phyloP scores from a whole-genome alignment of 2,329 filamentous ascomycete species.

The Pseudogymnoascus sp. region DNA sequence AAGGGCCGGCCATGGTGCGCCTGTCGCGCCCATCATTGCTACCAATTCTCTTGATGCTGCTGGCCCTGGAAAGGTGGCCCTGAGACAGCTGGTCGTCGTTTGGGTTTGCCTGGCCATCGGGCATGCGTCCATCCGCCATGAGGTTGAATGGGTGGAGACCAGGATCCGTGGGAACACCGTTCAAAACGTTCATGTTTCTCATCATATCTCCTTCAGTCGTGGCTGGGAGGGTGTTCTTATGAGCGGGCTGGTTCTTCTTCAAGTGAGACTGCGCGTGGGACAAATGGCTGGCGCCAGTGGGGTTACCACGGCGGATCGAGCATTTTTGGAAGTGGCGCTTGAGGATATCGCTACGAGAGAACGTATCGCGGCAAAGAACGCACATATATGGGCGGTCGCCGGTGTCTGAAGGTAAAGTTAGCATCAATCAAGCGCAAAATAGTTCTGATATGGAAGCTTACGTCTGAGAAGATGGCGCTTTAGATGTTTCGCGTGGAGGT shows the following conservation, averaged over 20 bases:
- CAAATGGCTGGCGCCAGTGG: slow-evolving; percentile 87
- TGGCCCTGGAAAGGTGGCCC: slow-evolving; percentile 53
- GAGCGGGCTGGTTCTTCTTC: slow-evolving; percentile 61
- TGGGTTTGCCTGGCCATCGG: slow-evolving; percentile 31
- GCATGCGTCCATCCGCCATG: slow-evolving; percentile 34
- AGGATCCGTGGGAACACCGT: slow-evolving; percentile 48
- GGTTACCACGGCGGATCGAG: slow-evolving; percentile 90
- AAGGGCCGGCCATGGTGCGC: slow-evolving; percentile 46
- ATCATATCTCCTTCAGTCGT: slow-evolving; percentile 45
- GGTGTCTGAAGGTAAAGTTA: slow-evolving; percentile 56
- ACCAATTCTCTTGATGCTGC: slow-evolving; percentile 51
- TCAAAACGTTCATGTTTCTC: slow-evolving; percentile 53
- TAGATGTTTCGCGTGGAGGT: slow-evolving; percentile 92
- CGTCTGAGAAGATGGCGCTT: slow-evolving; percentile 93
- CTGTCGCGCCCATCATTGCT: slow-evolving; percentile 49
- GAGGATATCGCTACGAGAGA: slow-evolving; percentile 93
- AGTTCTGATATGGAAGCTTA: slow-evolving; percentile 47
- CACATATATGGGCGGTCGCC: slow-evolving; percentile 98
- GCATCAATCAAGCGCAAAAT: slow-evolving; percentile 20
- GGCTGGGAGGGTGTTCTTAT: slow-evolving; percentile 45
- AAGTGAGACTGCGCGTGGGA: slow-evolving; percentile 86
- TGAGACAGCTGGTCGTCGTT: slow-evolving; percentile 57
- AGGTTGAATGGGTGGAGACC: slow-evolving; percentile 52
- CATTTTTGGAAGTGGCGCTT: slow-evolving; percentile 99
- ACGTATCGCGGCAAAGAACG: slow-evolving; percentile 94